Conservation (phyloP, 139 green algal species). For the Desmodesmus armatus region DNA sequence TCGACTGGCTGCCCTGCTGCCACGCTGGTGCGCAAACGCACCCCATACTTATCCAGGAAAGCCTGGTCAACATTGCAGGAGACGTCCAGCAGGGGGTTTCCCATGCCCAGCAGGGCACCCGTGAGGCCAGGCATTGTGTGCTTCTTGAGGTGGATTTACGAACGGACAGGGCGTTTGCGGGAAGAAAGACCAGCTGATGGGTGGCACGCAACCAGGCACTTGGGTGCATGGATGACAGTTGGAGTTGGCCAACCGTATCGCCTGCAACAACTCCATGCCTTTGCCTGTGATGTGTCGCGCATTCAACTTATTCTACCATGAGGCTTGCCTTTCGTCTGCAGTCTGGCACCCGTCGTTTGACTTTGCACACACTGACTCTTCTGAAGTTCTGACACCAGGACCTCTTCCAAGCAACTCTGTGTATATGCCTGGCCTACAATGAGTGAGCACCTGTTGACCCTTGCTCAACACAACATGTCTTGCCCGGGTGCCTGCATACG, state of each 20-base stretch:
- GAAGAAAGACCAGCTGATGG: not conserved
- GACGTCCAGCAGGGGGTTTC: constrained; percentile 98
- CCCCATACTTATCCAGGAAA: constrained; percentile 93
- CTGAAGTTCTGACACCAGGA: too few species aligned
- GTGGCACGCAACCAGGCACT: not conserved
- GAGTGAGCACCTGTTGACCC: not conserved
- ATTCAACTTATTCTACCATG: not conserved
- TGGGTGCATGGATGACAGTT: not conserved
- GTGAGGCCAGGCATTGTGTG: constrained; percentile 46
- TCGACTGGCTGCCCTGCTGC: not conserved
- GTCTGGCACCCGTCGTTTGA: not conserved
- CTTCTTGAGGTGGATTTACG: not conserved
- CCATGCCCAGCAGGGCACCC: constrained; percentile 87
- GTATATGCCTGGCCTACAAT: not conserved
- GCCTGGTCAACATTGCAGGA: constrained; percentile 83
- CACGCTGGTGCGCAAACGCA: constrained; percentile 52
- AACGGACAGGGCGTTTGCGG: too few species aligned
- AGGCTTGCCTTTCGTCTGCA: not conserved
- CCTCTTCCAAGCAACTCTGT: not conserved
- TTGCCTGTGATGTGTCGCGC: not conserved
- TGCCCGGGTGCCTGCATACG: not conserved
- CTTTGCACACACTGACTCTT: not conserved
- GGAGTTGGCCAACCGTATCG: not conserved
- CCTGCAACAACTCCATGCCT: not conserved
- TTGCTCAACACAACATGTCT: not conserved